Evolutionary conservation across 139 green algal species (phyloP).

Genomic region (Chlorella sp.): DNA sequence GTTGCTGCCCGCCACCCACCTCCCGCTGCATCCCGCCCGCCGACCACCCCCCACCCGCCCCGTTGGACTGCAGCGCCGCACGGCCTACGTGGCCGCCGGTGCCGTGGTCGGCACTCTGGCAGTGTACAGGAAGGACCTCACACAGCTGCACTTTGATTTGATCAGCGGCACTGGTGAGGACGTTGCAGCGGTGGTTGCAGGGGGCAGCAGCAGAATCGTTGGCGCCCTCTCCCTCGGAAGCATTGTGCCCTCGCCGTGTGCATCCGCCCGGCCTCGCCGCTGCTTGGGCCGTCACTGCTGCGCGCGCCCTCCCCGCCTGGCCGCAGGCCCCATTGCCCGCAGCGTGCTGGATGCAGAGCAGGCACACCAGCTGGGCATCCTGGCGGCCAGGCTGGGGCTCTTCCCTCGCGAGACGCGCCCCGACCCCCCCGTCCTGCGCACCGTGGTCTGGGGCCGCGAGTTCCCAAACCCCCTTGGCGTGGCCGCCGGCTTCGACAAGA

Average conservation of each 20-base stretch:
- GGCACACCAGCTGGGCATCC: slow-evolving; percentile 76
- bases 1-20: neutral
- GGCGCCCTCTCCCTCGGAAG: no score
- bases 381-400: slow-evolving; percentile 60
- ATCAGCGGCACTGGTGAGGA: slow-evolving; percentile 14
- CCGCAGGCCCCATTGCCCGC: slow-evolving; percentile 59
- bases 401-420: slow-evolving; percentile 69
- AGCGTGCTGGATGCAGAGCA: slow-evolving; percentile 82
- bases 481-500: slow-evolving; percentile 98
- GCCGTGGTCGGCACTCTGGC: slow-evolving; percentile 10
- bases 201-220: no score
- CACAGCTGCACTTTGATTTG: slow-evolving; percentile 55
- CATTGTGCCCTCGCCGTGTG: no score
- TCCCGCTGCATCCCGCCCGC: neutral
- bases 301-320: no score
- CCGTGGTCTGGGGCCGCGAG: slow-evolving; percentile 67
- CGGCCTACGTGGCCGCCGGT: slow-evolving; percentile 22
- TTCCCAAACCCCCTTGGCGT: slow-evolving; percentile 95
- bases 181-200: neutral
- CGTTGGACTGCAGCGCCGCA: slow-evolving; percentile 32
- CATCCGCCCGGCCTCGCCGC: no score
- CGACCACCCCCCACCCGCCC: neutral
- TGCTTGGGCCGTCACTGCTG: no score
- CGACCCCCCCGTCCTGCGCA: slow-evolving; percentile 65
- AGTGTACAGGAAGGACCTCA: slow-evolving; percentile 46